Base-by-base conservation (phyloP, 495 filamentous ascomycete genomes). In the Penicillium simplicissimum region DNA sequence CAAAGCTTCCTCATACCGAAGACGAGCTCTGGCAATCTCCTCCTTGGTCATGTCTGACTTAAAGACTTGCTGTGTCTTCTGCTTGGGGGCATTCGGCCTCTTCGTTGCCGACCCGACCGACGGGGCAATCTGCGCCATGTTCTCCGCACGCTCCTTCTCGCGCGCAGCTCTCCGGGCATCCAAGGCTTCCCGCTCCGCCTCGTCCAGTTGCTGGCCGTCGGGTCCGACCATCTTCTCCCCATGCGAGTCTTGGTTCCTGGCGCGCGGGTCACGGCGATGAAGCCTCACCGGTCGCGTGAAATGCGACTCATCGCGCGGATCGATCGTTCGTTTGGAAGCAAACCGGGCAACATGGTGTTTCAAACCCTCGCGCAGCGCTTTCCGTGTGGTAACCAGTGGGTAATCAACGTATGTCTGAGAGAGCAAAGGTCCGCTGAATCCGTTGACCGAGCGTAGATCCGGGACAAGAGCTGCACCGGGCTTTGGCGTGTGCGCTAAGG, bases 1-100 rank as follows among this genome's bases (percentile, higher is more conserved):
- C 42, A 96, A 76, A 8, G 91, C 90, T 68, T 98, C 95, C 71
- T 98, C 96, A 64, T 98, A 98, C 61, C 92, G 87, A 21, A 98
- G 82, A 48, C 91, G 86, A 11, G 85, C 83, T 55, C 85, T 83
- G 58, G 91, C 92, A 67, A 91, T 88, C 64, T 93, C 87, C 42
- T 90, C 90, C 14, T 90, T 89, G 0, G 91, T 92, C 75, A 95
- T 90, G 69, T 94, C 84, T 35, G 87, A 91, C 69, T 93, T 90
- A 67, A 85, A 87, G 37, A 86, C 81, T 60, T 84, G 82, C 58
- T 85, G 82, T 8, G 89, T 87, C 67, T 88, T 85, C 68, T 89
- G 89, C 64, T 85, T 81, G 4, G 79, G 77, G 10, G 76, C 75
- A 58, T 85, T 83, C 15, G 86, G 80, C 69, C 86, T 81, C 69